These are phyloP conservation scores for Candida piceae DNA, from an alignment of 805 yeast species.

Conservation along the genomic window DNA sequence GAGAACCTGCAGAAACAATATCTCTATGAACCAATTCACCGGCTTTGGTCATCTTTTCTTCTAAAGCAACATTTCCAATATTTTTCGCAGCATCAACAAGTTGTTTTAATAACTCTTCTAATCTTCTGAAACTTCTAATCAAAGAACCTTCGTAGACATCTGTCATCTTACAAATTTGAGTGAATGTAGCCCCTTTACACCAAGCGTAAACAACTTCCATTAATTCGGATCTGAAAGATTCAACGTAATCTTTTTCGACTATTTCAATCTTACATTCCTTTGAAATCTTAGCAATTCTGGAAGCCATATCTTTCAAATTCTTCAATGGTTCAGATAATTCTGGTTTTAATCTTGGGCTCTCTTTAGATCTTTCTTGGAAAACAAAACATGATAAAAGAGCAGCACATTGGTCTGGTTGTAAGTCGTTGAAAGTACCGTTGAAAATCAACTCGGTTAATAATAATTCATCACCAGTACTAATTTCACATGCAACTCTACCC, in stretches of 20 bases:
- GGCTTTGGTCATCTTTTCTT: conserved; percentile 83
- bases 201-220: conserved; percentile 97
- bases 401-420: conserved; percentile 87
- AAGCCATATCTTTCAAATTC: conserved; percentile 85
- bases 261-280: conserved; percentile 87
- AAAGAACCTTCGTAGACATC: conserved; percentile 97
- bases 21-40: conserved; percentile 88
- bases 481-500: conserved; percentile 91
- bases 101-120: conserved; percentile 90
- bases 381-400: conserved; percentile 91
- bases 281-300: conserved; percentile 81
- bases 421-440: conserved; percentile 90
- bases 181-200: conserved; percentile 95
- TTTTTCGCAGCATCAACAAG: conserved; percentile 88
- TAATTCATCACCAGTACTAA: conserved; percentile 84
- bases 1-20: conserved; percentile 92
- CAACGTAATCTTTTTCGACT: conserved; percentile 88
- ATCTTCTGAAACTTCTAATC: conserved; percentile 88
- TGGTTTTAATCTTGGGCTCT: conserved; percentile 77
- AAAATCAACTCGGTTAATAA: conserved; percentile 86
- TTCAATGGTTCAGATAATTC: conserved; percentile 91
- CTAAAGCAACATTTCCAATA: conserved; percentile 84
- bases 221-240: conserved; percentile 83
- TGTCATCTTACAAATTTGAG: conserved; percentile 97
- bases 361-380: conserved; percentile 93